phyloP scores from a whole-genome alignment of 129 eudicot genomes.

The Arctium lappa region DNA sequence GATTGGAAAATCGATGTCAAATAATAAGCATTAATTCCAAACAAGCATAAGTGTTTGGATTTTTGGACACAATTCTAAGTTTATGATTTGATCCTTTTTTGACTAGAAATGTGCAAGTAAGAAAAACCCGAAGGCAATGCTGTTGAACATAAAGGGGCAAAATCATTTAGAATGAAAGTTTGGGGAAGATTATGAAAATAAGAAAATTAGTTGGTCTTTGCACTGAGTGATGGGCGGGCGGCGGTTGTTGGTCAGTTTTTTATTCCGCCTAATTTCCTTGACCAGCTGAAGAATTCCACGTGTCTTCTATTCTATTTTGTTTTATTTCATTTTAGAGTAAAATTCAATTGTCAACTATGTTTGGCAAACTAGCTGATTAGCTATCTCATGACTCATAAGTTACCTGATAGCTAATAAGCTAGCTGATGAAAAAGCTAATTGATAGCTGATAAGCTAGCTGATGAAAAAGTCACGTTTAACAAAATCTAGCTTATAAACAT shows the following conservation, averaged over 20 bases:
- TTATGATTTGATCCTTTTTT: neutral
- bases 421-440: too few relatives aligned
- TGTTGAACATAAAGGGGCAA: neutral
- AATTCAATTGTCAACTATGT: too few relatives aligned
- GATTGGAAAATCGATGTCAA: neutral
- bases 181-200: neutral
- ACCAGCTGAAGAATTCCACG: conserved; percentile 11
- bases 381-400: too few relatives aligned
- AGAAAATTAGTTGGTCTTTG: neutral
- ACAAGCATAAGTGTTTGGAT: neutral
- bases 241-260: neutral
- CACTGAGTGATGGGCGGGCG: neutral
- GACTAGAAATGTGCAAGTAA: neutral
- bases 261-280: conserved; percentile 12
- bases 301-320: neutral
- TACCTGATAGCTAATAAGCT: too few relatives aligned
- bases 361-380: too few relatives aligned
- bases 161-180: neutral
- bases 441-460: too few relatives aligned
- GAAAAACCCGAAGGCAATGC: neutral
- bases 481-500: too few relatives aligned
- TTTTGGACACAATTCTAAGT: neutral
- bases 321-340: too few relatives aligned
- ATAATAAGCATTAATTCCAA: neutral
- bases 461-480: too few relatives aligned